Conservation (phyloP, 1,139 yeast species). For the Diutina pseudorugosa region DNA sequence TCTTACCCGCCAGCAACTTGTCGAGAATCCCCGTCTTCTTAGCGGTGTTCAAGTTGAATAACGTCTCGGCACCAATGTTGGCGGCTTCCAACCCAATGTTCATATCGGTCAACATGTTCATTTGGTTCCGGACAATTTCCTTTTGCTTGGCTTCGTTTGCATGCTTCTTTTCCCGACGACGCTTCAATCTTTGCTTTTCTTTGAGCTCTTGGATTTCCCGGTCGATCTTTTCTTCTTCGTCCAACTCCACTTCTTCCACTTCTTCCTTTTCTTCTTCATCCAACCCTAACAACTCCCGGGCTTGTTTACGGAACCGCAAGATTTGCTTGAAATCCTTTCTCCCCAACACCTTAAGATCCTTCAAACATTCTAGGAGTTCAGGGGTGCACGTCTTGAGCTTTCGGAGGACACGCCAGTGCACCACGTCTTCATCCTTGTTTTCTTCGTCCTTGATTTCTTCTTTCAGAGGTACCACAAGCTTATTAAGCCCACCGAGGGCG, state of each 20-base stretch:
- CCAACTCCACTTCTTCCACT: slow-evolving; percentile 55
- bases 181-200: slow-evolving; percentile 56
- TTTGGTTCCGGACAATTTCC: slow-evolving; percentile 84
- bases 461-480: slow-evolving; percentile 20
- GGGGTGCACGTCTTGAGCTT: slow-evolving; percentile 65
- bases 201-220: slow-evolving; percentile 67
- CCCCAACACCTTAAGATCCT: slow-evolving; percentile 88
- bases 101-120: slow-evolving; percentile 90
- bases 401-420: slow-evolving; percentile 56
- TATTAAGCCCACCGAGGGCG: slow-evolving; percentile 60
- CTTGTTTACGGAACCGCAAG: slow-evolving; percentile 79
- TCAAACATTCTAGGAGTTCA: slow-evolving; percentile 72
- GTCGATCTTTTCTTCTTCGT: slow-evolving; percentile 85
- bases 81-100: slow-evolving; percentile 93
- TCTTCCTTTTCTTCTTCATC: slow-evolving; percentile 36
- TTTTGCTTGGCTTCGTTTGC: slow-evolving; percentile 78
- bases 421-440: slow-evolving; percentile 33
- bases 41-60: slow-evolving; percentile 74
- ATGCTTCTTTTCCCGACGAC: slow-evolving; percentile 70
- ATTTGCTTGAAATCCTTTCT: slow-evolving; percentile 81
- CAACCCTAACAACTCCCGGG: slow-evolving; percentile 66
- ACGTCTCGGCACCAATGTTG: slow-evolving; percentile 56
- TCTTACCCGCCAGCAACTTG: slow-evolving; percentile 69
- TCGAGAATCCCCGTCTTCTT: slow-evolving; percentile 75
- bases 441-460: slow-evolving; percentile 19